These are phyloP conservation scores for Citrullus colocynthis DNA, from an alignment of 306 rosid genomes.

Conservation along the genomic window DNA sequence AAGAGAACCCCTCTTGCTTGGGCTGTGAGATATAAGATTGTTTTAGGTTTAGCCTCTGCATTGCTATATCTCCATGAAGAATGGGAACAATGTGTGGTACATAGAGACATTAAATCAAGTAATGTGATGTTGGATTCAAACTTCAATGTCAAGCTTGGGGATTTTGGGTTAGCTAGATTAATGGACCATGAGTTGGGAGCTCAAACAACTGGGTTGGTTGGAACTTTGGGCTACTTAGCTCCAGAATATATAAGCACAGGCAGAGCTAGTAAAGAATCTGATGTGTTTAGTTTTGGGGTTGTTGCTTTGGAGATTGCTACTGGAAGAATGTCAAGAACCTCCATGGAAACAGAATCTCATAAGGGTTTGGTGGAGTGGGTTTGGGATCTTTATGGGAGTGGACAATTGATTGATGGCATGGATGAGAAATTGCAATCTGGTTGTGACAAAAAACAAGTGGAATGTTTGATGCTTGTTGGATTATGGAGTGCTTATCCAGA, in stretches of 20 bases:
- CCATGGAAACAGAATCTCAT: not conserved
- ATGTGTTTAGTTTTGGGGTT: not conserved
- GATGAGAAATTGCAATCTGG: not conserved
- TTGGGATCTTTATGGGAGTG: not conserved
- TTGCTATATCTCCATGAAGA: conserved; percentile 2
- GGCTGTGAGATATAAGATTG: not conserved
- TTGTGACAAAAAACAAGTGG: not conserved
- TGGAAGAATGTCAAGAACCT: not conserved
- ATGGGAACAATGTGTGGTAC: not conserved
- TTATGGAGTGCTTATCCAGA: not conserved
- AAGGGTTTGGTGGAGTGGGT: not conserved
- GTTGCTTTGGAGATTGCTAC: not conserved
- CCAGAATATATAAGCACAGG: not conserved
- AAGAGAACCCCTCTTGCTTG: not conserved
- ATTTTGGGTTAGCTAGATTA: not conserved
- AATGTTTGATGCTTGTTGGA: not conserved
- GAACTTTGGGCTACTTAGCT: not conserved
- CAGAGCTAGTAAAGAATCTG: not conserved
- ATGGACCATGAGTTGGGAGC: not conserved
- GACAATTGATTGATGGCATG: not conserved
- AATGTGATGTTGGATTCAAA: not conserved
- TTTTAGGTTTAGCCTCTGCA: not conserved
- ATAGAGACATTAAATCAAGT: not conserved
- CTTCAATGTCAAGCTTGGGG: not conserved
- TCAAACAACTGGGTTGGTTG: not conserved